phyloP scores from a whole-genome alignment of 1,284 basidiomycete species.

The Thelephora terrestris region DNA sequence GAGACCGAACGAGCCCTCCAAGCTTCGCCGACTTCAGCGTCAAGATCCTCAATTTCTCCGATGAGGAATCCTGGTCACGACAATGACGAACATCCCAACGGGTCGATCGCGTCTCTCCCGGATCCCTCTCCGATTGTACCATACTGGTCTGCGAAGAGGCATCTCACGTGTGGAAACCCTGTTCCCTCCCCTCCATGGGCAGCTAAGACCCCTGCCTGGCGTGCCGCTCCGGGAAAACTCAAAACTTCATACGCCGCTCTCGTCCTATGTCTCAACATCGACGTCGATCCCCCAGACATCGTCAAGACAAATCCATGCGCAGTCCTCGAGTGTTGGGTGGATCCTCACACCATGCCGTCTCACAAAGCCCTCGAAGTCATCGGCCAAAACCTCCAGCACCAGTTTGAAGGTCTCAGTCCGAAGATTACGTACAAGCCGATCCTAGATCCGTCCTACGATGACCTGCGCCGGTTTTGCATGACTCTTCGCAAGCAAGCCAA shows the following conservation, averaged over 20 bases:
- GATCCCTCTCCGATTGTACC: conserved; percentile 55
- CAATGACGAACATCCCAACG: conserved; percentile 23
- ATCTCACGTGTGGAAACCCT: conserved; percentile 82
- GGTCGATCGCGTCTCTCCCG: conserved; percentile 31
- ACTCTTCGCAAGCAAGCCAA: conserved; percentile 82
- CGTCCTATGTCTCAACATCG: conserved; percentile 95
- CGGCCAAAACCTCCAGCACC: conserved; percentile 86
- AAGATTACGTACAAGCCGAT: conserved; percentile 89
- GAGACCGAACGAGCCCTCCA: no score
- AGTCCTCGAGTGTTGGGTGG: conserved; percentile 94
- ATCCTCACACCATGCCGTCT: conserved; percentile 82
- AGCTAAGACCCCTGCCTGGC: conserved; percentile 67
- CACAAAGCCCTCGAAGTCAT: conserved; percentile 87
- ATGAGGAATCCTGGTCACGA: conserved; percentile 19
- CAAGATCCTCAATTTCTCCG: no score
- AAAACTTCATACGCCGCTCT: conserved; percentile 90
- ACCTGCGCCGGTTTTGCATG: conserved; percentile 85
- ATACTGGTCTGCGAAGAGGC: conserved; percentile 78
- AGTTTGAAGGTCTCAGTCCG: conserved; percentile 91
- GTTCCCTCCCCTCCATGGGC: conserved; percentile 55
- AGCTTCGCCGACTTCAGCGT: no score
- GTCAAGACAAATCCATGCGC: conserved; percentile 97
- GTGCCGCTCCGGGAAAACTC: conserved; percentile 69
- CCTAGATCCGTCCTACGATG: conserved; percentile 92
- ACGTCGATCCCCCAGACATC: conserved; percentile 94